phyloP scores from a whole-genome alignment of 2,329 filamentous ascomycete species.

The Colletotrichum sp. region DNA sequence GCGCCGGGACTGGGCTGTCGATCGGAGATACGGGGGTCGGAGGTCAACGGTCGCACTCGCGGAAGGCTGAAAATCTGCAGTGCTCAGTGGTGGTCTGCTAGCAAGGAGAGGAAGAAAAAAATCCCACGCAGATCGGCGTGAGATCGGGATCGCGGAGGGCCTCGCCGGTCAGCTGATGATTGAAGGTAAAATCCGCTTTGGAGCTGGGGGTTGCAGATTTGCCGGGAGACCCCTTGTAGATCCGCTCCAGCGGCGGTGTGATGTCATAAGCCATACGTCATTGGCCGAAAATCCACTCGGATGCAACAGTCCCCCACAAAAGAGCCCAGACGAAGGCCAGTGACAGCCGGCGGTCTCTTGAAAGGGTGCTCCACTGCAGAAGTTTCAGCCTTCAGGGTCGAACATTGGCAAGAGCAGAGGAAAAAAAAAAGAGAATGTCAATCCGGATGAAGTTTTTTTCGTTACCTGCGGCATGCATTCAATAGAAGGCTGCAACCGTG shows the following conservation, averaged over 20 bases:
- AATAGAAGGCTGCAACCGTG: background rate
- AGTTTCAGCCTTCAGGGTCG: constrained; percentile 18
- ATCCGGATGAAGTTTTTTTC: background rate
- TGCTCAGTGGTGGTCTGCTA: background rate
- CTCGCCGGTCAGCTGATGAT: constrained; percentile 8
- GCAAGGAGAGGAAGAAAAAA: background rate
- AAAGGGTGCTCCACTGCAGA: constrained; percentile 6
- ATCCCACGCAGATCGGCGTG: background rate
- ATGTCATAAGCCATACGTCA: constrained; percentile 19
- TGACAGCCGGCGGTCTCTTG: background rate
- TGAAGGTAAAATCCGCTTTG: background rate
- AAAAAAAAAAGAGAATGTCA: constrained; percentile 15
- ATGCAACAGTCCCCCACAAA: background rate
- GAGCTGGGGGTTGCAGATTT: background rate
- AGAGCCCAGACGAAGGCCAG: background rate
- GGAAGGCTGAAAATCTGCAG: background rate
- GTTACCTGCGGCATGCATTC: background rate
- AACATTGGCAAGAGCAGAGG: background rate
- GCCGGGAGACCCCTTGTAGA: background rate
- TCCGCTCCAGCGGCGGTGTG: constrained; percentile 12
- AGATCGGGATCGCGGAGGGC: constrained; percentile 17
- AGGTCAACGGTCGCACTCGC: background rate
- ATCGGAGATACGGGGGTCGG: constrained; percentile 10
- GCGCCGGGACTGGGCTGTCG: background rate
- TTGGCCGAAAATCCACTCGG: background rate